phyloP scores from a whole-genome alignment of 108 stramenopile genomes.

The Craspedostauros australis region DNA sequence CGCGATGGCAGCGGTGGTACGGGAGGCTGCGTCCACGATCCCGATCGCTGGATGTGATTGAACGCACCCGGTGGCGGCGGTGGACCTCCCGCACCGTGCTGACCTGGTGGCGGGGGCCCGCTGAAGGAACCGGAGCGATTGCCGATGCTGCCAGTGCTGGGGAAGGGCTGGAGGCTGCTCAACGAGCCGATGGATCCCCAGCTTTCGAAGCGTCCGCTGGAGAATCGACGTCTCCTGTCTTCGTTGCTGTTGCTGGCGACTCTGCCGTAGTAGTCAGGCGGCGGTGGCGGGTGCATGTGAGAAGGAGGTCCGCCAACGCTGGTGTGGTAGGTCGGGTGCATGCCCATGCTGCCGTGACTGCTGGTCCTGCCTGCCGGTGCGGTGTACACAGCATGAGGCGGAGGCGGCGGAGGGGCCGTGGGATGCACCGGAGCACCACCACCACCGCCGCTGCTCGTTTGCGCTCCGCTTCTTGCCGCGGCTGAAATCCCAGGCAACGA shows the following conservation, averaged over 20 bases:
- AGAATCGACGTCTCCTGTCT: conserved; percentile 12
- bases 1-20: conserved; percentile 16
- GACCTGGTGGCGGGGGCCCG: too few species aligned
- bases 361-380: conserved; percentile 12
- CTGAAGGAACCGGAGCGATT: too few species aligned
- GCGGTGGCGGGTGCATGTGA: too few species aligned
- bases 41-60: too few species aligned
- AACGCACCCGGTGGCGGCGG: too few species aligned
- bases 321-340: conserved; percentile 22
- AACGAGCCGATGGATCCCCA: conserved; percentile 19
- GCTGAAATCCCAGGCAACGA: too few species aligned
- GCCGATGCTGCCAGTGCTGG: conserved; percentile 3
- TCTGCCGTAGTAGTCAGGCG: conserved; percentile 27
- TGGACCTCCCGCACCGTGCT: too few species aligned
- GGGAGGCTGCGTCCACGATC: neutral
- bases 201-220: conserved; percentile 30
- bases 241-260: conserved; percentile 9
- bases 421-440: too few species aligned
- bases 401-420: neutral
- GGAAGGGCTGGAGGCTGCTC: conserved; percentile 2
- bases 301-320: conserved; percentile 4
- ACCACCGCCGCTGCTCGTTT: too few species aligned
- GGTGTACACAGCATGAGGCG: neutral
- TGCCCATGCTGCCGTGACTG: conserved; percentile 31
- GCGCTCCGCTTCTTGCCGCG: too few species aligned